These are phyloP conservation scores for Saturnispora bothae DNA, from an alignment of 805 yeast species.

Conservation along the genomic window DNA sequence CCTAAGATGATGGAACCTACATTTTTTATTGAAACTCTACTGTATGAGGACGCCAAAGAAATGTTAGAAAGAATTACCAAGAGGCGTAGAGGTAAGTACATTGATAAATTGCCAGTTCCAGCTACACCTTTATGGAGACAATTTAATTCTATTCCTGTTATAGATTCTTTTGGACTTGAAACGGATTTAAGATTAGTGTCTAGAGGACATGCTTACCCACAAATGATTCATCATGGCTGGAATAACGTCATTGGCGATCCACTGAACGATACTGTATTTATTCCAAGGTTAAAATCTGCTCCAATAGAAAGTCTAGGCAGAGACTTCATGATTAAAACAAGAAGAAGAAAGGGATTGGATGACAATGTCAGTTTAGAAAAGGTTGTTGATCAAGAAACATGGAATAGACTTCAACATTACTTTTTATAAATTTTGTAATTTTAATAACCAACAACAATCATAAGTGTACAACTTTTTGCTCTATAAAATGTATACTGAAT, in stretches of 20 bases:
- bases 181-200: conserved; percentile 73
- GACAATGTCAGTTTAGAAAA: conserved; percentile 60
- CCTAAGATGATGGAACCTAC: conserved; percentile 81
- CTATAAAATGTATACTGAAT: no score
- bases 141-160: conserved; percentile 66
- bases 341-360: conserved; percentile 77
- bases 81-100: conserved; percentile 59
- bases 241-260: conserved; percentile 86
- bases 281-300: conserved; percentile 71
- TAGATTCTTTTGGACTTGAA: conserved; percentile 84
- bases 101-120: conserved; percentile 42
- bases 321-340: conserved; percentile 80
- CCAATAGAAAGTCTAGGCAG: conserved; percentile 62
- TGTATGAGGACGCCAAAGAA: conserved; percentile 31
- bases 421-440: conserved; percentile 1
- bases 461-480: no score
- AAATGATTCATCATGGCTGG: conserved; percentile 62
- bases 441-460: no score
- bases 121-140: conserved; percentile 63
- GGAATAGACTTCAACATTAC: conserved; percentile 33
- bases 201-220: conserved; percentile 68
- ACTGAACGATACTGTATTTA: conserved; percentile 48
- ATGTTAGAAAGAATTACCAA: conserved; percentile 31
- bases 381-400: conserved; percentile 55
- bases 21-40: conserved; percentile 48